Base-by-base conservation (phyloP, 352 stramenopile genomes). In the Pythium monospermum region DNA sequence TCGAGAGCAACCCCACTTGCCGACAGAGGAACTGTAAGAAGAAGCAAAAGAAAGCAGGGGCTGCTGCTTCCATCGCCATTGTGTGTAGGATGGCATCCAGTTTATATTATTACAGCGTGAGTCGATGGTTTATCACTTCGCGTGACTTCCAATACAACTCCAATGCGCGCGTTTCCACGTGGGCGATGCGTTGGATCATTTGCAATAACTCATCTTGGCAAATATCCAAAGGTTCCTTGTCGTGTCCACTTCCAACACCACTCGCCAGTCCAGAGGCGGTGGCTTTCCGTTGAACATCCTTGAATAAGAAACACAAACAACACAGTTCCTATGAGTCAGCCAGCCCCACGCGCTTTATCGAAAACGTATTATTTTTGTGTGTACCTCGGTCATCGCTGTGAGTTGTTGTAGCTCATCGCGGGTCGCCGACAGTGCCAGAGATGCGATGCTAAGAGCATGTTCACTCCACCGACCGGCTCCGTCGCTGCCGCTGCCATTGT, bases 21-120 rank as follows among this genome's bases (percentile, higher is more conserved):
- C 78, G 12, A 83, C 76, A 10, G 75, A 89, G 54, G 69, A 85
- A 39, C 61, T 87, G 12, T 85, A 41, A 18, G 12, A n/a, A n/a
- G n/a, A n/a, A n/a, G n/a, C n/a, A n/a, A n/a, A n/a, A n/a, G n/a
- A n/a, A n/a, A n/a, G n/a, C n/a, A n/a, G n/a, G n/a, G n/a, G n/a
- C n/a, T n/a, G n/a, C n/a, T n/a, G n/a, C n/a, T n/a, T n/a, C n/a
- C n/a, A n/a, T n/a, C n/a, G n/a, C n/a, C n/a, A n/a, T n/a, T n/a
- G n/a, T n/a, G n/a, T n/a, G 42, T 59, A 52, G 32, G 31, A 46
- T 22, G 10, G 6, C 1, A 13, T 44, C 25, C 32, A 16, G n/a
- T n/a, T n/a, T 7, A 23, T 42, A 40, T 32, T 63, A 41, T 27
- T 48, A 66, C 0, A 71, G 44, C 10, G 62, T 25, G 43, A 73